Percentiles rank a stretch among this genome's conserved stretches.
Evolutionary conservation across 805 yeast genomes (phyloP).

Genomic region (Wickerhamomyces tratensis): DNA sequence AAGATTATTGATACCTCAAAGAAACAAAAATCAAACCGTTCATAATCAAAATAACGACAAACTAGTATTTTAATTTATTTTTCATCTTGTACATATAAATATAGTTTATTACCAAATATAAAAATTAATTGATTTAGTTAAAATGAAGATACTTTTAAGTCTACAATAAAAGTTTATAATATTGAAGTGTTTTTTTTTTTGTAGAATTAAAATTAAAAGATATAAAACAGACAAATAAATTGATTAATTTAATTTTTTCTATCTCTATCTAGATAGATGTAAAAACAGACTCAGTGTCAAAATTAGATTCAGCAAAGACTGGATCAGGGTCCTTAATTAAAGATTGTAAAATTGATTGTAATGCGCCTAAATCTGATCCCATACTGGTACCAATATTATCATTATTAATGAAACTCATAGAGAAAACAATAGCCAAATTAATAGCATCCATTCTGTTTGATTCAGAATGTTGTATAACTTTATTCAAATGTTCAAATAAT

Average conservation of each 20-base stretch:
- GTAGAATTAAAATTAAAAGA: no score
- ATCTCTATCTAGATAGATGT: neutral
- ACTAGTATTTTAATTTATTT: no score
- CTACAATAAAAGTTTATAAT: no score
- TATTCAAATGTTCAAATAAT: slow-evolving; percentile 58
- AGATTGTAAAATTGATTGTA: slow-evolving; percentile 41
- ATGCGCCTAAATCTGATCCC: slow-evolving; percentile 41
- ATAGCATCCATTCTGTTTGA: slow-evolving; percentile 81
- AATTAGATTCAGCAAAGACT: slow-evolving; percentile 16
- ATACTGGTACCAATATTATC: slow-evolving; percentile 32
- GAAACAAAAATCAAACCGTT: neutral
- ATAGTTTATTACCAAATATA: no score
- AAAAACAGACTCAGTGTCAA: slow-evolving; percentile 1
- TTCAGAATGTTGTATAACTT: slow-evolving; percentile 56
- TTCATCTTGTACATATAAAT: no score
- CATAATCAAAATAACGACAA: neutral
- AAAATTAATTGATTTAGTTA: no score
- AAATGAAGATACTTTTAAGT: no score
- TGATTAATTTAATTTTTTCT: no score
- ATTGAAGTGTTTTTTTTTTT: no score
- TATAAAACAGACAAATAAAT: no score
- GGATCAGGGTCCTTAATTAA: slow-evolving; percentile 32
- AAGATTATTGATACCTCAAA: slow-evolving; percentile 16
- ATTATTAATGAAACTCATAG: slow-evolving; percentile 48
- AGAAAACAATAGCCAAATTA: slow-evolving; percentile 83